phyloP scores from a whole-genome alignment of 257 asterid species.

The Agastache rugosa region DNA sequence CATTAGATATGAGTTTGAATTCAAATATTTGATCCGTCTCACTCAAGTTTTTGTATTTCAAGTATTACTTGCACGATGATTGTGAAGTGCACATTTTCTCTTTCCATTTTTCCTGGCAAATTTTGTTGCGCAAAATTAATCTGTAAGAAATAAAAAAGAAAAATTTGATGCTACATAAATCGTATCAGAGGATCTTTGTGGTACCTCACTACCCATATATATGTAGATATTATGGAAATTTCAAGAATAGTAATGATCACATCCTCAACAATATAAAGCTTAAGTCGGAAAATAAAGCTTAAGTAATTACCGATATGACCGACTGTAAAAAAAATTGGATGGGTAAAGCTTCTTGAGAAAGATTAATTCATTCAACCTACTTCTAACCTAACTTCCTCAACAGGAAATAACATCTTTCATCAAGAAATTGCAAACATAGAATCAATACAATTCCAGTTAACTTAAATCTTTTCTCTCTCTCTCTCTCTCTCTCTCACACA shows the following conservation, averaged over 20 bases:
- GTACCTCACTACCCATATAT: not conserved
- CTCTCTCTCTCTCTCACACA: not conserved
- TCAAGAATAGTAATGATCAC: not conserved
- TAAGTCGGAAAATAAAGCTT: not conserved
- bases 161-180: too few relatives aligned
- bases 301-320: not conserved
- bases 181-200: too few relatives aligned
- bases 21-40: too few relatives aligned
- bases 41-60: too few relatives aligned
- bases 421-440: conserved; percentile 20
- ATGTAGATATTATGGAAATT: not conserved
- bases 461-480: not conserved
- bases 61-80: too few relatives aligned
- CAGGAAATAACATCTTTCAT: conserved; percentile 20
- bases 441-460: not conserved
- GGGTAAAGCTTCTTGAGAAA: conserved; percentile 36
- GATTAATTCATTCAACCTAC: conserved; percentile 23
- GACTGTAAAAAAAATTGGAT: not conserved
- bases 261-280: too few relatives aligned
- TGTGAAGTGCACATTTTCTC: too few relatives aligned
- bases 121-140: too few relatives aligned
- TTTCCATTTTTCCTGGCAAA: too few relatives aligned
- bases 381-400: conserved; percentile 42
- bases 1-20: too few relatives aligned
- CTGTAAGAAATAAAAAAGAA: too few relatives aligned